Base-by-base conservation (phyloP, 1,284 basidiomycete genomes). In the Ganoderma lucidum region DNA sequence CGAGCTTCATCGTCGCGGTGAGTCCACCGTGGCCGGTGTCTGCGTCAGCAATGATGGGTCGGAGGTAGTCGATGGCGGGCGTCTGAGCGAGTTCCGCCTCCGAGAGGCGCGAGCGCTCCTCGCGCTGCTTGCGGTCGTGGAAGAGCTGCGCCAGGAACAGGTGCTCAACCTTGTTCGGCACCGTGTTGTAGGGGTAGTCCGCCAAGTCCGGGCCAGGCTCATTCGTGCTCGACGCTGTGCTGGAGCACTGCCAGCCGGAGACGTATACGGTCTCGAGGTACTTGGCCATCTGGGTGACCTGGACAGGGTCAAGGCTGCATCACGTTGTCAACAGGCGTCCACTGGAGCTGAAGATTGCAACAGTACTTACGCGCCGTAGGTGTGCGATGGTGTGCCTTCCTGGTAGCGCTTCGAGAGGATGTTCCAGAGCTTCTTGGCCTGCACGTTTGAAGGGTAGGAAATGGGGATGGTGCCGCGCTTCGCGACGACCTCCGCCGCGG, bases 201-300 rank as follows among this genome's bases (percentile, higher is more conserved):
- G 90, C 97, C 79, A 99, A 94, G 87, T 99, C 98, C 19, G 97
- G 97, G 59, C 97, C 97, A 35, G 97, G 97, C 81, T 99, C 97
- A 77, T 99, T 94, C 58, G 93, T 93, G 79, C 91, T 94, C 0
- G 94, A 94, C 37, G 95, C 95, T 4, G 96, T 98, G 75, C 96
- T 98, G 19, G 94, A 96, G 17, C 93, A 94, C 76, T 96, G 95
- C 97, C 97, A 99, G 10, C 97, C 97, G 15, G 97, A 99, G 63
- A 99, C 95, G 80, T 99, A 99, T 74, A 99, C 94, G 3, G 96
- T 97, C 83, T 99, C 97, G 76, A 98, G 93, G 81, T 98, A 94
- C 80, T 97, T 97, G 42, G 97, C 97, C 97, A 99, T 99, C 83
- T 99, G 97, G 0, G 96, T 96, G 74, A 96, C 88, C 84, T 99